Conservation (phyloP, 2,329 filamentous ascomycete species). For the Paracorniculantispora psalliotae region DNA sequence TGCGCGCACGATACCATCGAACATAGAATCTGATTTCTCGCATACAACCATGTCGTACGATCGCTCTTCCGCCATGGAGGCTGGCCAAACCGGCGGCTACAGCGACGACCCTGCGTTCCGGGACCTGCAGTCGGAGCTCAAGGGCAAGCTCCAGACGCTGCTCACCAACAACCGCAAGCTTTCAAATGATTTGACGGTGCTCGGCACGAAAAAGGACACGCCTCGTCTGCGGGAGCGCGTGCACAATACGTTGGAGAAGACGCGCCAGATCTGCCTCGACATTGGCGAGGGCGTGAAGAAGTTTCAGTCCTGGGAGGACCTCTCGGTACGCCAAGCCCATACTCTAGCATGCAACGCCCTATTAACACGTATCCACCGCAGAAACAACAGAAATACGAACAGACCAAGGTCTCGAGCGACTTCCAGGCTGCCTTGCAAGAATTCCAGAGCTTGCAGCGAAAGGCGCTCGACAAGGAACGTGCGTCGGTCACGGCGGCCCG, state of each 20-base stretch:
- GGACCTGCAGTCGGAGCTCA: constrained; percentile 73
- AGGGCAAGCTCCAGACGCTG: constrained; percentile 82
- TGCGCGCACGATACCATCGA: neutral
- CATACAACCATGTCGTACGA: constrained; percentile 75
- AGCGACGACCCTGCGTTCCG: constrained; percentile 91
- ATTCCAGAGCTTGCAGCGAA: constrained; percentile 87
- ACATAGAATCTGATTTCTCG: neutral
- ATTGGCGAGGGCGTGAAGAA: constrained; percentile 93
- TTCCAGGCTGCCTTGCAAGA: constrained; percentile 85
- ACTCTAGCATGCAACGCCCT: neutral
- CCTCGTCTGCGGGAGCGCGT: constrained; percentile 87
- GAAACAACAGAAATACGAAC: constrained; percentile 94
- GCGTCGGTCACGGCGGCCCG: constrained; percentile 79
- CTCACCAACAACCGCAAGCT: constrained; percentile 84
- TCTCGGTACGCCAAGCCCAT: constrained; percentile 52
- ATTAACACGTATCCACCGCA: constrained; percentile 30
- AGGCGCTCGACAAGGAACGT: constrained; percentile 87
- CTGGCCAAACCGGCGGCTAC: constrained; percentile 72
- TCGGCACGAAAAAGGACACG: constrained; percentile 89
- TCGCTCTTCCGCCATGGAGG: constrained; percentile 77
- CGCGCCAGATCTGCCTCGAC: constrained; percentile 79
- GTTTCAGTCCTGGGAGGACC: constrained; percentile 79
- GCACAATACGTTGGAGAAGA: constrained; percentile 80
- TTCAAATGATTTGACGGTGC: constrained; percentile 73
- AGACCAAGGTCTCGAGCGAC: constrained; percentile 89